These are phyloP conservation scores for Marsdenia floribunda DNA, from an alignment of 257 asterid genomes.

Conservation along the genomic window DNA sequence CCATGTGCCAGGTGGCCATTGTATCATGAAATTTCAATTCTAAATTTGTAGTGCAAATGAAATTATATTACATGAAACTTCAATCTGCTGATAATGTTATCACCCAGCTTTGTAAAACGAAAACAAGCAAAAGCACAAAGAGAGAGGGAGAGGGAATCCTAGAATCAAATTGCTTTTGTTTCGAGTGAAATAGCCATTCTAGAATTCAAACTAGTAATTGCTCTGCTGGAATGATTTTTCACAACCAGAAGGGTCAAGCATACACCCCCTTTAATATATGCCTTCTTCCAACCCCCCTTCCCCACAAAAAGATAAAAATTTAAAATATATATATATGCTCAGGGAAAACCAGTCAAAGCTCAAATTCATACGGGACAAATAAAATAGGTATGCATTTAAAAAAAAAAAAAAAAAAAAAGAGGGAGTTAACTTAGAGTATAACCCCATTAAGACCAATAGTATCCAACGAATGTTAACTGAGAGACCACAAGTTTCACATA, in stretches of 20 bases:
- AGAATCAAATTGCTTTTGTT: background rate
- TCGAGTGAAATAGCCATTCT: background rate
- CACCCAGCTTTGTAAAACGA: background rate
- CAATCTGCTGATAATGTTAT: background rate
- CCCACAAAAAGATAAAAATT: too few species aligned
- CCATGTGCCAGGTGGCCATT: background rate
- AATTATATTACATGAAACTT: background rate
- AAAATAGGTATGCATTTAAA: slow-evolving; percentile 10
- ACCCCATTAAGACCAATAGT: slow-evolving; percentile 20
- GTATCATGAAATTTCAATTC: background rate
- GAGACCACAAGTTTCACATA: slow-evolving; percentile 12
- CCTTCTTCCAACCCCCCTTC: too few species aligned
- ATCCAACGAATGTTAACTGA: slow-evolving; percentile 19
- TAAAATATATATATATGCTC: background rate
- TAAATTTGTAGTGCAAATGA: background rate
- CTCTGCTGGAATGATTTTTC: background rate
- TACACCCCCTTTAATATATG: background rate
- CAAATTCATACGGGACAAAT: background rate
- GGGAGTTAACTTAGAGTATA: slow-evolving; percentile 18
- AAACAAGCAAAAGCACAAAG: background rate
- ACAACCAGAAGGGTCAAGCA: background rate
- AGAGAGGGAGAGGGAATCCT: background rate
- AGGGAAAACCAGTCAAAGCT: background rate
- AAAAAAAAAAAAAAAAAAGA: slow-evolving; percentile 12
- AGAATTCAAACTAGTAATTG: background rate